These are phyloP conservation scores for Sclerotiophoma versabilis DNA, from an alignment of 2,329 filamentous ascomycete genomes.

Conservation along the genomic window DNA sequence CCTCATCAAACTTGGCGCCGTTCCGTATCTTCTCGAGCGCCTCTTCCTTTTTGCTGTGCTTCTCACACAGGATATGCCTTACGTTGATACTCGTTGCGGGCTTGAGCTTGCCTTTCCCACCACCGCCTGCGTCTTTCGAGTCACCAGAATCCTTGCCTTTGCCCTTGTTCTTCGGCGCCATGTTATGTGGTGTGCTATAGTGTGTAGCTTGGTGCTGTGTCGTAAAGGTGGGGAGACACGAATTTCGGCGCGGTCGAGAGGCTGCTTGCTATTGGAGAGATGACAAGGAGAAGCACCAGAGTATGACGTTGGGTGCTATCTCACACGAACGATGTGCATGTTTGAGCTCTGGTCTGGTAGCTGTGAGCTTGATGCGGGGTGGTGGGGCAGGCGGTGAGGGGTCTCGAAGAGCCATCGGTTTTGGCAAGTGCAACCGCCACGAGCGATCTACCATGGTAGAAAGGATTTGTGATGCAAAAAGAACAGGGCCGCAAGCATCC, in stretches of 20 bases:
- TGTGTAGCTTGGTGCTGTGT: not conserved
- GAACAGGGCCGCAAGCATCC: too few relatives aligned
- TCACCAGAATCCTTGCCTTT: conserved; percentile 32
- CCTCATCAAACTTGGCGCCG: conserved; percentile 76
- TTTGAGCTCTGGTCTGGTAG: not conserved
- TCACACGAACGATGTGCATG: too few relatives aligned
- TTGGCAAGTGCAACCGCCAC: not conserved
- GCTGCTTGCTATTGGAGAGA: not conserved
- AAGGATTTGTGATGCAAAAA: too few relatives aligned
- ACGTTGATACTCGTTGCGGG: conserved; percentile 73
- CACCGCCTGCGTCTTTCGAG: conserved; percentile 48
- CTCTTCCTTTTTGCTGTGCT: conserved; percentile 79
- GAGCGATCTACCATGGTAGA: too few relatives aligned
- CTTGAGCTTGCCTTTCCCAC: conserved; percentile 59
- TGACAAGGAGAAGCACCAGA: not conserved
- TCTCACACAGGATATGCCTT: conserved; percentile 78
- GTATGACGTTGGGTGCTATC: not conserved
- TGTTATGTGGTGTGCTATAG: conserved; percentile 6
- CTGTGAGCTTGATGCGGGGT: not conserved
- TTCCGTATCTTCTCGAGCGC: conserved; percentile 71
- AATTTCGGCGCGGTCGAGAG: not conserved
- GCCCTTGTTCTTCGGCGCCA: conserved; percentile 40
- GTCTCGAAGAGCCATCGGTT: too few relatives aligned
- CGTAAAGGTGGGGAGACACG: not conserved
- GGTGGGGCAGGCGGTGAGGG: conserved; percentile 4